Conservation (phyloP, 176 grass and related monocot genomes). For the Carex parvula region DNA sequence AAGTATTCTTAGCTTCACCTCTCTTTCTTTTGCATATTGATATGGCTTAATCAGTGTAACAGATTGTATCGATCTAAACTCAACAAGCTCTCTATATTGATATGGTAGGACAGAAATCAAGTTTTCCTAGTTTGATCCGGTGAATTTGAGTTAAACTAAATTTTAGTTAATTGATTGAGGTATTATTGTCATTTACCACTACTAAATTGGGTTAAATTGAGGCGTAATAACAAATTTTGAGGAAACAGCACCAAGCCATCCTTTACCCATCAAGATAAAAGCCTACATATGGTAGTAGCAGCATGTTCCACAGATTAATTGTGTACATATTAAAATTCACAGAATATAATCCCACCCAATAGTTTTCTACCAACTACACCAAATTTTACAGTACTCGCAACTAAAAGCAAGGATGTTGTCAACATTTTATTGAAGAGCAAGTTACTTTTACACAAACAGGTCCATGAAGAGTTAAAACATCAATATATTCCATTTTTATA, state of each 20-base stretch:
- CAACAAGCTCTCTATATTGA: background rate
- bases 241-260: too few relatives aligned
- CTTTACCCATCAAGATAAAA: background rate
- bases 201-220: background rate
- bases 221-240: background rate
- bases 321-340: background rate
- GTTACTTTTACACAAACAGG: background rate
- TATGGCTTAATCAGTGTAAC: background rate
- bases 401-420: background rate
- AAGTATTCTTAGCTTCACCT: background rate
- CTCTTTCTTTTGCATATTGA: background rate
- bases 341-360: background rate
- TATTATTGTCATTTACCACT: background rate
- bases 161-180: background rate
- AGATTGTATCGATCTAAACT: background rate
- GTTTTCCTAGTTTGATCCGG: background rate
- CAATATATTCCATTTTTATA: background rate
- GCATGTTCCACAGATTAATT: background rate
- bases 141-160: background rate
- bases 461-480: background rate
- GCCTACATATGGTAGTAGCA: background rate
- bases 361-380: background rate
- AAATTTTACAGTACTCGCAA: background rate
- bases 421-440: background rate
- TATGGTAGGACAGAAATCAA: background rate